Evolutionary conservation across 2,329 filamentous ascomycete genomes (phyloP), one percentile per base, ranked within the genome.

Genomic region (Colletotrichum tamarilloi): DNA sequence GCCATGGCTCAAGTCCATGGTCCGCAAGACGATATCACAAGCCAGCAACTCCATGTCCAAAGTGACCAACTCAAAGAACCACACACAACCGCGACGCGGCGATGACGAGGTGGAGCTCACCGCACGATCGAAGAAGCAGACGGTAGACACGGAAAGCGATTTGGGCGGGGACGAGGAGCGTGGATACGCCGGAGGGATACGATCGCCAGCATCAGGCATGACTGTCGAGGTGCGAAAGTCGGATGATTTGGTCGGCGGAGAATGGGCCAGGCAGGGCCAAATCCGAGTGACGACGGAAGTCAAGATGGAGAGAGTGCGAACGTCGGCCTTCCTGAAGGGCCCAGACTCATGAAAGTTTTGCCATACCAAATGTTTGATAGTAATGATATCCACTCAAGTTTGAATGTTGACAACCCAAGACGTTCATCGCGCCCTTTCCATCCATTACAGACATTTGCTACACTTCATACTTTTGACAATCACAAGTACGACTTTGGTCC

Each of bases 101-200:
- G 67, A 71, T 5, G 71, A 73, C 22, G 67, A 73, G 28, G 24
- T 73, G n/a, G 71, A 71, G 14, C 67, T 73, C 46, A 73, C 71
- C 8, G 62, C 60, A 2, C 60, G 67, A 14, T 71, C 67, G 28
- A 35, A 16, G 26, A 71, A 70, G 22, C 42, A 62, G 14, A 62
- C 30, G 2, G 16, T 52, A 5, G 56, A 73, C 4, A 22, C 56
- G 22, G 62, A 62, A 2, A 71, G 56, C 5, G 56, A 56, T 2
- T 14, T 26, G 49, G 5, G 32, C 4, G 62, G 56, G 14, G 71
- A 71, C 22, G 71, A 71, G 49, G 71, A 71, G 62, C 71, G 62
- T 32, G 71, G 71, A 1, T 56, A 66, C n/a, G 28, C 52, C 2
- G 60, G 67, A 6, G 19, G 7, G 12, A 11, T 62, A 26, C 46